Conservation (phyloP, 2,329 filamentous ascomycete species). For the Drechslerella stenobrocha region DNA sequence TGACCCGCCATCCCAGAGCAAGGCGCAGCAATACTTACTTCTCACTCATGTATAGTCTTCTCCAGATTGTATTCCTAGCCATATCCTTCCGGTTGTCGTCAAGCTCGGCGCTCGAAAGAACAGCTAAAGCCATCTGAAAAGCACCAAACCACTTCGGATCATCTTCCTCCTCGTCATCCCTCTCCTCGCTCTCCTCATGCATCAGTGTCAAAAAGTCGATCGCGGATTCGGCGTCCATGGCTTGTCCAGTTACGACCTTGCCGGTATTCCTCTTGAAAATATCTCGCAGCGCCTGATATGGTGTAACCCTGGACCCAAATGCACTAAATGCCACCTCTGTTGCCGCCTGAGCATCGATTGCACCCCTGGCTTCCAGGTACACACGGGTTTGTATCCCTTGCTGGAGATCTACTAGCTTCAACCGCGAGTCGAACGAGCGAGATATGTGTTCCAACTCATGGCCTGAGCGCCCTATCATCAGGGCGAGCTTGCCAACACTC, state of each 20-base stretch:
- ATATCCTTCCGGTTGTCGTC: constrained; percentile 64
- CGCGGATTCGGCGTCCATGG: constrained; percentile 67
- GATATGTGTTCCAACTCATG: constrained; percentile 57
- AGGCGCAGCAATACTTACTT: too few relatives aligned
- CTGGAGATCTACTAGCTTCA: constrained; percentile 76
- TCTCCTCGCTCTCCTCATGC: constrained; percentile 58
- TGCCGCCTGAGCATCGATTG: constrained; percentile 78
- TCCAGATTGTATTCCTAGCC: constrained; percentile 73
- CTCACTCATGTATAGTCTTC: constrained; percentile 78
- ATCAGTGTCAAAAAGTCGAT: constrained; percentile 82
- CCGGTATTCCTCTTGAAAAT: constrained; percentile 72
- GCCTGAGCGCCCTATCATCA: constrained; percentile 56
- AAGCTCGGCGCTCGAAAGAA: constrained; percentile 62
- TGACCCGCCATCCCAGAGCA: background rate
- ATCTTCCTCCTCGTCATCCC: constrained; percentile 16
- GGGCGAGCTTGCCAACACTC: constrained; percentile 79
- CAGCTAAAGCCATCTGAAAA: constrained; percentile 74
- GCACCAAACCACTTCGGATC: constrained; percentile 59
- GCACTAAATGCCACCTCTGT: constrained; percentile 73
- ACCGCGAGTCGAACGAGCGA: constrained; percentile 64
- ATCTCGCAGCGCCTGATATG: constrained; percentile 56
- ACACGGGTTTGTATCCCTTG: constrained; percentile 74
- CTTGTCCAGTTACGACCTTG: constrained; percentile 71
- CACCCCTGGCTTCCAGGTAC: constrained; percentile 67
- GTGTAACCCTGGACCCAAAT: constrained; percentile 56